Conservation (phyloP, 495 filamentous ascomycete species). For the Annulohypoxylon stygium region DNA sequence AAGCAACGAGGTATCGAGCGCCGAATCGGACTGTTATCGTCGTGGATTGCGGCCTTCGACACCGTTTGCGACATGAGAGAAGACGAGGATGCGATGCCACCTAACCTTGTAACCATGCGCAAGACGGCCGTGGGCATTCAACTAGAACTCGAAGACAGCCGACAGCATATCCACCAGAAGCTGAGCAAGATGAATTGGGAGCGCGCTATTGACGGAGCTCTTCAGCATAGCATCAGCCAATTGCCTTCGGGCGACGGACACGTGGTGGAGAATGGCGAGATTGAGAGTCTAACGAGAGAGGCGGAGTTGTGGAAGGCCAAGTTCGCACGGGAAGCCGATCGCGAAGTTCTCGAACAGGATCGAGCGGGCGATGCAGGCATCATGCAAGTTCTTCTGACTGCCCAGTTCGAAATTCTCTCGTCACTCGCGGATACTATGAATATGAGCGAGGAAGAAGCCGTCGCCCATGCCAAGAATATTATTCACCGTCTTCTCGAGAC, state of each 20-base stretch:
- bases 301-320: conserved; percentile 85
- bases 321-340: conserved; percentile 84
- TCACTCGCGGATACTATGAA: conserved; percentile 82
- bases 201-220: conserved; percentile 82
- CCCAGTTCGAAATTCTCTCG: conserved; percentile 91
- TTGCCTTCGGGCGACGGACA: conserved; percentile 78
- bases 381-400: conserved; percentile 84
- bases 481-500: conserved; percentile 82
- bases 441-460: conserved; percentile 84
- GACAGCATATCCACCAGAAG: conserved; percentile 89
- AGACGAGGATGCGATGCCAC: conserved; percentile 72
- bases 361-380: conserved; percentile 81
- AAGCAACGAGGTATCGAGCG: conserved; percentile 86
- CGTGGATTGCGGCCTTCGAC: conserved; percentile 96
- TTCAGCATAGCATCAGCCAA: conserved; percentile 85
- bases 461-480: conserved; percentile 81
- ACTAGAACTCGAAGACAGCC: conserved; percentile 86
- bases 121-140: conserved; percentile 90
- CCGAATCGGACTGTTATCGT: conserved; percentile 82
- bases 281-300: conserved; percentile 79
- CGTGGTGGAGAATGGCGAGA: conserved; percentile 73
- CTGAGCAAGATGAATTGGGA: conserved; percentile 87
- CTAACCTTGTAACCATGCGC: conserved; percentile 78
- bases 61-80: conserved; percentile 78
- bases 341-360: conserved; percentile 85